These are phyloP conservation scores for Collybia nuda DNA, from an alignment of 768 basidiomycete genomes.

Conservation along the genomic window DNA sequence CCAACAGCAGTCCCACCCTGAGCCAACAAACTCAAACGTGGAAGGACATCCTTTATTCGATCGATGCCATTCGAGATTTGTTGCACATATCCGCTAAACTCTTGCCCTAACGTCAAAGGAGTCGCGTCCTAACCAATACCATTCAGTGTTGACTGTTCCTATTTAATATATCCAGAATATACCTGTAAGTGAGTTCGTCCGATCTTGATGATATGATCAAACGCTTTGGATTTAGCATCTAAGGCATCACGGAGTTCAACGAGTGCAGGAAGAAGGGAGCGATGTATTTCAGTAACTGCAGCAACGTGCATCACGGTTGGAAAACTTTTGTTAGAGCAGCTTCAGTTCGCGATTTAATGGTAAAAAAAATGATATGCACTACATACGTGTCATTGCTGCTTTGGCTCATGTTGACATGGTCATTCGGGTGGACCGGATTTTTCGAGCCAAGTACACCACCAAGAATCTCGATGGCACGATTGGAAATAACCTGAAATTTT, in stretches of 20 bases:
- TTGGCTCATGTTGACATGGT: conserved; percentile 99
- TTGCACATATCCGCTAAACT: conserved; percentile 97
- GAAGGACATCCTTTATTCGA: conserved; percentile 77
- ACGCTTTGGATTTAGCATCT: conserved; percentile 76
- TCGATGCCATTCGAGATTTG: conserved; percentile 90
- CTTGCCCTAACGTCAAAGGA: conserved; percentile 95
- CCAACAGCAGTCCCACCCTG: conserved; percentile 99
- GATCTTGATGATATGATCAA: conserved; percentile 95
- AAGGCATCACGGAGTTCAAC: conserved; percentile 82
- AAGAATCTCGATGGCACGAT: conserved; percentile 95
- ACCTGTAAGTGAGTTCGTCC: conserved; percentile 94
- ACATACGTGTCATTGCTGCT: conserved; percentile 94
- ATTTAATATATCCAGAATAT: background rate
- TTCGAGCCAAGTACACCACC: conserved; percentile 96
- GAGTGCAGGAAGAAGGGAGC: conserved; percentile 82
- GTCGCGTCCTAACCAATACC: conserved; percentile 77
- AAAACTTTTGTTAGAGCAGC: conserved; percentile 55
- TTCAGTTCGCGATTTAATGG: background rate
- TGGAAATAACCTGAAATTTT: conserved; percentile 83
- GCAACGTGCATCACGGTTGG: conserved; percentile 99
- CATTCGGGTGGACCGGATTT: conserved; percentile 97
- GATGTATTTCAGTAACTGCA: conserved; percentile 84
- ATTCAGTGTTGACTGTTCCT: conserved; percentile 3
- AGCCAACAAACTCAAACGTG: conserved; percentile 85
- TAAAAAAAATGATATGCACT: background rate